phyloP scores from a whole-genome alignment of 2,329 filamentous ascomycete species.

The Colletotrichum sp. region DNA sequence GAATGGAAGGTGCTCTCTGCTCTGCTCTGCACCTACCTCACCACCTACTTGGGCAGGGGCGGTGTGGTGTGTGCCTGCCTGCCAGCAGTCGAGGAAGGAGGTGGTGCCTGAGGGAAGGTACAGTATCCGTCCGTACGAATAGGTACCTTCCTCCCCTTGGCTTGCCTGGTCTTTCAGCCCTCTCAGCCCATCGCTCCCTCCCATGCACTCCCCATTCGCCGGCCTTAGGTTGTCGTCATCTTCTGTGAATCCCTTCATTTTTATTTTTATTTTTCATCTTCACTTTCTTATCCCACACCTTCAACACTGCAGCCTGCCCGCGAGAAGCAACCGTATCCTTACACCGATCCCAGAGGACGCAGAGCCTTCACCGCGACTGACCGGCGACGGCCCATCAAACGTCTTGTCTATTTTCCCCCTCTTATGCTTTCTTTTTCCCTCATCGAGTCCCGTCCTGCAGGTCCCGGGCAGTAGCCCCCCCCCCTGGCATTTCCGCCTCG shows the following conservation, averaged over 20 bases:
- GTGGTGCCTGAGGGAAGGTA: background rate
- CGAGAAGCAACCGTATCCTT: background rate
- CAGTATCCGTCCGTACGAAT: background rate
- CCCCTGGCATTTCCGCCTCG: background rate
- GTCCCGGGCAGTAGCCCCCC: background rate
- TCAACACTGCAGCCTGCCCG: background rate
- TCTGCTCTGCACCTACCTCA: background rate
- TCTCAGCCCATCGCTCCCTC: background rate
- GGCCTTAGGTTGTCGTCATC: background rate
- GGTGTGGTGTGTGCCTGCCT: background rate
- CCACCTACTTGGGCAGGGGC: background rate
- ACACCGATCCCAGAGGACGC: background rate
- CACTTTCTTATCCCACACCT: background rate
- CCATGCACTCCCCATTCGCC: background rate
- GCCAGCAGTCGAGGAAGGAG: background rate
- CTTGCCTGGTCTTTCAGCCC: background rate
- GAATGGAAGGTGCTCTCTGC: background rate
- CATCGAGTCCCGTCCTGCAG: background rate
- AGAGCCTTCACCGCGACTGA: background rate
- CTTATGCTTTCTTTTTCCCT: background rate
- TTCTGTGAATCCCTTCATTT: background rate
- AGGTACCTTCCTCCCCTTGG: background rate
- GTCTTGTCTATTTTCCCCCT: background rate
- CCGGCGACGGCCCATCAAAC: background rate
- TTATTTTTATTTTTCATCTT: background rate